Conservation (phyloP, 106 monocot species). For the Cymbidium sinense region DNA sequence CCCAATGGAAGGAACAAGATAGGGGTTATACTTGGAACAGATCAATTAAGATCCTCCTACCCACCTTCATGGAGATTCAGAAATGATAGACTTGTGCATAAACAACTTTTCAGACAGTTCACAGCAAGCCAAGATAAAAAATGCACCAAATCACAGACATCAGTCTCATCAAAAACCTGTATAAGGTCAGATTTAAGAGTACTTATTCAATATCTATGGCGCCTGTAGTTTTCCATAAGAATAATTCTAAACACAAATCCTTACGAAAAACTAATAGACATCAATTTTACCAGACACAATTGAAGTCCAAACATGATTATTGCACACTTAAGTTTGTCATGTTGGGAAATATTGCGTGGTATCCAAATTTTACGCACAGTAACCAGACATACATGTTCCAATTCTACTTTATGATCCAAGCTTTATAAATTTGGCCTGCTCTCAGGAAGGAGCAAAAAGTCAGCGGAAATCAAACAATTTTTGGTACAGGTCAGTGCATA, state of each 20-base stretch:
- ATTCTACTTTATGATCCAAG: background rate
- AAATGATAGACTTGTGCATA: background rate
- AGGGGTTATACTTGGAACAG: background rate
- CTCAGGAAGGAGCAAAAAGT: background rate
- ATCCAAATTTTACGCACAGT: background rate
- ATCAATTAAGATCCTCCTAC: background rate
- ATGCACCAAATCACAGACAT: background rate
- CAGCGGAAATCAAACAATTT: background rate
- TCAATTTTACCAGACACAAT: background rate
- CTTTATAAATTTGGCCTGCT: background rate
- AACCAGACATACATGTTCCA: background rate
- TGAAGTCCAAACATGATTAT: background rate
- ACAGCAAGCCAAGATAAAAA: background rate
- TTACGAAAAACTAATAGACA: background rate
- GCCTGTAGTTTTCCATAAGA: background rate
- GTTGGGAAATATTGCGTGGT: background rate
- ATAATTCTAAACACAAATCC: background rate
- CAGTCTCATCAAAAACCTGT: background rate
- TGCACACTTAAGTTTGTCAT: background rate
- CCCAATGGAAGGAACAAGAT: background rate
- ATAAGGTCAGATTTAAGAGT: background rate
- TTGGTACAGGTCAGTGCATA: too few relatives aligned
- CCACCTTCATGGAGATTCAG: background rate
- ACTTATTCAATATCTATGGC: background rate
- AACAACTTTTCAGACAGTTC: background rate